These are phyloP conservation scores for Tylopilus sp. DNA, from an alignment of 768 basidiomycete species.

Conservation along the genomic window DNA sequence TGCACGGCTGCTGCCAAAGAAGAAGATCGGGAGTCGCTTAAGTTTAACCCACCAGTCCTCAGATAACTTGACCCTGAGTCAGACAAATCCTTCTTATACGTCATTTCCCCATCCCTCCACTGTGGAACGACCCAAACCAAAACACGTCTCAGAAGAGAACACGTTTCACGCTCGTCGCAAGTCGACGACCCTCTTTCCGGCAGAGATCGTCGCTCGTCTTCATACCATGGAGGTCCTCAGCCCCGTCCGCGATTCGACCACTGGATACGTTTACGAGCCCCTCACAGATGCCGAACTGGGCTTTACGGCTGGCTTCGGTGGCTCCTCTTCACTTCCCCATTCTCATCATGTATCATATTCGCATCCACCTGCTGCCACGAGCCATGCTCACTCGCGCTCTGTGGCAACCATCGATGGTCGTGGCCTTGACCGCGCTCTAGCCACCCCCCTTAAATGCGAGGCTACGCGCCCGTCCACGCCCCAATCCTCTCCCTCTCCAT, in stretches of 20 bases:
- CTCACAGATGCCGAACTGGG: constrained; percentile 31
- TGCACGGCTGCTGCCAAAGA: constrained; percentile 31
- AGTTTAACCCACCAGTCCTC: constrained; percentile 24
- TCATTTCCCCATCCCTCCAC: constrained; percentile 23
- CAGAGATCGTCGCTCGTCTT: constrained; percentile 25
- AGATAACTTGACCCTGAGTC: constrained; percentile 25
- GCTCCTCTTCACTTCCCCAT: constrained; percentile 16
- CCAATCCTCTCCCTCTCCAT: constrained; percentile 6
- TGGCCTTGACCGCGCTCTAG: not conserved
- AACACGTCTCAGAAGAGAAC: constrained; percentile 28
- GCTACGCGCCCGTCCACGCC: constrained; percentile 16
- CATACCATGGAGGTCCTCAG: constrained; percentile 31
- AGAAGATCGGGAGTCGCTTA: constrained; percentile 31
- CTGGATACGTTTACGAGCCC: constrained; percentile 27
- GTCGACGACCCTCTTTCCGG: constrained; percentile 32
- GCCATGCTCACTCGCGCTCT: constrained; percentile 22
- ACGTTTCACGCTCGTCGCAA: constrained; percentile 35
- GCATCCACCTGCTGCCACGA: constrained; percentile 1
- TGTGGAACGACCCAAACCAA: constrained; percentile 27
- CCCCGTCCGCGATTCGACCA: constrained; percentile 21
- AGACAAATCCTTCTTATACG: constrained; percentile 23
- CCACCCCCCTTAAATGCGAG: constrained; percentile 2
- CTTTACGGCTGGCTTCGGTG: not conserved
- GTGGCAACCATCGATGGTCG: constrained; percentile 20
- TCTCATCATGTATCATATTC: constrained; percentile 11